A percentile compares a stretch with the other conserved stretches of the same genome.
Evolutionary conservation across 2,329 filamentous ascomycete species (phyloP).

Genomic region (Exophiala sideris): DNA sequence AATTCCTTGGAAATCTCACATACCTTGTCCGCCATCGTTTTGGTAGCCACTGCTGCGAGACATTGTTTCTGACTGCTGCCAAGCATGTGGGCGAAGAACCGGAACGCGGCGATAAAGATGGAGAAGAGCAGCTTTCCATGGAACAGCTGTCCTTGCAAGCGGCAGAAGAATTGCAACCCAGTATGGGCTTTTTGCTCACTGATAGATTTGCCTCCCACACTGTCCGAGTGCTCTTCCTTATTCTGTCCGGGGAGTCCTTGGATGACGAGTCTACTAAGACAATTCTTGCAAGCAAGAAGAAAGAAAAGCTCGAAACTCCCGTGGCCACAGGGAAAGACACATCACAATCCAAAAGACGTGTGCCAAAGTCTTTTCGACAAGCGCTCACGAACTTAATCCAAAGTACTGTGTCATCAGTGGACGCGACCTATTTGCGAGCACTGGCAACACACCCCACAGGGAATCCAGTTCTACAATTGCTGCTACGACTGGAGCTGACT

Average conservation of each 20-base stretch:
- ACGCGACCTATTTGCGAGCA: slow-evolving; percentile 74
- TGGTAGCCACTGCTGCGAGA: slow-evolving; percentile 95
- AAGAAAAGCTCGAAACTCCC: slow-evolving; percentile 72
- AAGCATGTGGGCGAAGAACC: slow-evolving; percentile 64
- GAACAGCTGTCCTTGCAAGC: slow-evolving; percentile 81
- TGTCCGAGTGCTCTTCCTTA: slow-evolving; percentile 76
- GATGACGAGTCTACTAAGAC: slow-evolving; percentile 66
- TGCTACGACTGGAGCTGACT: slow-evolving; percentile 81
- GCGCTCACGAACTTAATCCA: slow-evolving; percentile 79
- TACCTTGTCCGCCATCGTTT: slow-evolving; percentile 93
- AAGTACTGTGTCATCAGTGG: slow-evolving; percentile 70
- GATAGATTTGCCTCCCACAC: slow-evolving; percentile 89
- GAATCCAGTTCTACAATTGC: slow-evolving; percentile 86
- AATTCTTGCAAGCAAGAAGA: slow-evolving; percentile 86
- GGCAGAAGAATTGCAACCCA: slow-evolving; percentile 81
- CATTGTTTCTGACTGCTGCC: slow-evolving; percentile 79
- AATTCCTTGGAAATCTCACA: slow-evolving; percentile 81
- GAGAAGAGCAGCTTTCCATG: slow-evolving; percentile 61
- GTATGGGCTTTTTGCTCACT: slow-evolving; percentile 78
- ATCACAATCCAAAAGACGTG: slow-evolving; percentile 49
- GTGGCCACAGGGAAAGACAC: slow-evolving; percentile 49
- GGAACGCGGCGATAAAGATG: slow-evolving; percentile 41
- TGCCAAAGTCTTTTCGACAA: slow-evolving; percentile 74
- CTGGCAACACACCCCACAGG: slow-evolving; percentile 85
- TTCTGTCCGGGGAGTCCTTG: slow-evolving; percentile 78